A percentile compares a stretch with the other conserved stretches of the same genome.
These are phyloP conservation scores for Claviceps sp. DNA, from an alignment of 2,329 filamentous ascomycete species.

Conservation along the genomic window DNA sequence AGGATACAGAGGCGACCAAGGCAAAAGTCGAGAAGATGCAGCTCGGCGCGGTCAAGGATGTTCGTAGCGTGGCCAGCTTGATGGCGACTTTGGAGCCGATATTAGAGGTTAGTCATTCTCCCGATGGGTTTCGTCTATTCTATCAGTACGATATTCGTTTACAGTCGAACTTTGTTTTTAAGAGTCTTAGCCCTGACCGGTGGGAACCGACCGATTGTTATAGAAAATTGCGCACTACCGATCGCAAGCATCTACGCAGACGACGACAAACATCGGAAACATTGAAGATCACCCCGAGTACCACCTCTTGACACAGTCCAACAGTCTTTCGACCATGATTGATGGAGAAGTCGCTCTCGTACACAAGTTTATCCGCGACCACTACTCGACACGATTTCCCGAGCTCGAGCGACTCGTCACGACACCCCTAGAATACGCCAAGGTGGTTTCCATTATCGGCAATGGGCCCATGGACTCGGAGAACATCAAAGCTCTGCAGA, in stretches of 20 bases:
- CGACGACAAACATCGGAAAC: conserved; percentile 57
- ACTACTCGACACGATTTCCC: conserved; percentile 88
- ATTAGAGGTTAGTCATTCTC: conserved; percentile 54
- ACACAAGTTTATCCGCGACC: conserved; percentile 92
- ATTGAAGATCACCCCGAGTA: conserved; percentile 91
- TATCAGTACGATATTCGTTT: conserved; percentile 34
- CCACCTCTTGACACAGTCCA: conserved; percentile 74
- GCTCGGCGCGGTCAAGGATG: conserved; percentile 58
- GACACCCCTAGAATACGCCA: conserved; percentile 88
- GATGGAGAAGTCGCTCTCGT: conserved; percentile 85
- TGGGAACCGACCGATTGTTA: conserved; percentile 25
- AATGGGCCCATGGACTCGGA: conserved; percentile 77
- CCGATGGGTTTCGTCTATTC: background rate
- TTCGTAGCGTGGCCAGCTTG: conserved; percentile 64
- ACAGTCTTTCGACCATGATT: conserved; percentile 80
- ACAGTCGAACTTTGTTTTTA: conserved; percentile 38
- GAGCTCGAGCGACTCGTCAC: conserved; percentile 83
- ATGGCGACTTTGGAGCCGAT: conserved; percentile 74
- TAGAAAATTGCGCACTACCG: conserved; percentile 75
- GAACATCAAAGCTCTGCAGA: conserved; percentile 67
- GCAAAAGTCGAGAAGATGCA: conserved; percentile 75
- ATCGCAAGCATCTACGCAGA: conserved; percentile 50
- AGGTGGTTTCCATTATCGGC: conserved; percentile 82
- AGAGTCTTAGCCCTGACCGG: conserved; percentile 54
- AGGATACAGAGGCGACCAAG: conserved; percentile 58